Percentiles rank a stretch among this genome's conserved stretches.
Evolutionary conservation across 1,139 yeast species (phyloP).

Genomic region (Nakaseomyces delphensis): DNA sequence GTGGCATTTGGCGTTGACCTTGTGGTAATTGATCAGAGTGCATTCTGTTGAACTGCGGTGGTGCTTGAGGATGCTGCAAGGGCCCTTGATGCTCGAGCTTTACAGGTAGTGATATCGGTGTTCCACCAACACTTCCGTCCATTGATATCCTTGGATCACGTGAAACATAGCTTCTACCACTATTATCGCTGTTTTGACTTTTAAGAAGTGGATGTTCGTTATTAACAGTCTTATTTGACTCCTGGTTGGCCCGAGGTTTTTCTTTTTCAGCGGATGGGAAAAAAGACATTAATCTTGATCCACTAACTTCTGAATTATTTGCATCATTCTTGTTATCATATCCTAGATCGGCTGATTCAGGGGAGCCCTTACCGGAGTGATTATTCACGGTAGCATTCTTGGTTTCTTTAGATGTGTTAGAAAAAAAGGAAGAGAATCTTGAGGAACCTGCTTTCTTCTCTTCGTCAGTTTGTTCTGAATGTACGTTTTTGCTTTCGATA

Average conservation of each 20-base stretch:
- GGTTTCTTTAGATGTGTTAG: constrained; percentile 12
- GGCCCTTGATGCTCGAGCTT: constrained; percentile 2
- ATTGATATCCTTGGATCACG: not conserved
- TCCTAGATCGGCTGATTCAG: not conserved
- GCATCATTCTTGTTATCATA: constrained; percentile 4
- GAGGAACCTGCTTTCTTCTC: constrained; percentile 24
- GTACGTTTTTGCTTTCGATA: not conserved
- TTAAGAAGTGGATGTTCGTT: not conserved
- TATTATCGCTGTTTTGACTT: not conserved
- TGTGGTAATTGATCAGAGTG: constrained; percentile 8
- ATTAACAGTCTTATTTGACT: not conserved
- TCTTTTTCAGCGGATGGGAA: not conserved
- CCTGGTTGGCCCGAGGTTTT: constrained; percentile 4
- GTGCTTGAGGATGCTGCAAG: constrained; percentile 9
- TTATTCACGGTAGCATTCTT: constrained; percentile 8
- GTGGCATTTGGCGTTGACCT: constrained; percentile 9
- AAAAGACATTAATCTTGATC: constrained; percentile 28
- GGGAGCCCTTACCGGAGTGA: constrained; percentile 10
- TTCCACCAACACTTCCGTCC: constrained; percentile 2
- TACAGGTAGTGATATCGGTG: constrained; percentile 8
- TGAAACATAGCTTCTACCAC: not conserved
- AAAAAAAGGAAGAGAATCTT: constrained; percentile 30
- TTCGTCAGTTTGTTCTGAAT: constrained; percentile 10
- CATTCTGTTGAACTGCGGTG: constrained; percentile 6
- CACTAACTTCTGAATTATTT: constrained; percentile 12